These are phyloP conservation scores for Manihot esculenta DNA, from an alignment of 441 rosid species.

Conservation along the genomic window DNA sequence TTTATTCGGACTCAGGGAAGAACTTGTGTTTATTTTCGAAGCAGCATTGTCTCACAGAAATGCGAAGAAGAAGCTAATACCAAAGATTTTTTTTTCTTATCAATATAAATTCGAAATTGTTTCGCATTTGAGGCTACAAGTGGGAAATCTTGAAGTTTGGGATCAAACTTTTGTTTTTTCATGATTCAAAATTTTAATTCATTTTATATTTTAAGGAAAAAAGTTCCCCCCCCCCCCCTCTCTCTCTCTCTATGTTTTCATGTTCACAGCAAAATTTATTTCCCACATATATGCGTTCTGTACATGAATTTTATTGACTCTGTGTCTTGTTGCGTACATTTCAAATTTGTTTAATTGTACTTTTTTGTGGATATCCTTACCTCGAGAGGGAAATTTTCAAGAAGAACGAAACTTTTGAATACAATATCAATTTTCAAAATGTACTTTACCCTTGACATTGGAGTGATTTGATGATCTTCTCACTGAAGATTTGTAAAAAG, in stretches of 20 bases:
- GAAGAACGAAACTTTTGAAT: constrained; percentile 8
- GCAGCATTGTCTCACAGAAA: background rate
- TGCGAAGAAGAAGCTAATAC: background rate
- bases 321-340: background rate
- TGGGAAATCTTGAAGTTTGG: constrained; percentile 6
- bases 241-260: constrained; percentile 1
- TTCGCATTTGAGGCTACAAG: background rate
- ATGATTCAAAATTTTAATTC: background rate
- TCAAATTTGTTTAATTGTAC: background rate
- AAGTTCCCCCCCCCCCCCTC: background rate
- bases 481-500: background rate
- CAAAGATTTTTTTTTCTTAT: background rate
- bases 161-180: background rate
- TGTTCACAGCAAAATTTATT: background rate
- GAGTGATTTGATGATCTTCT: constrained; percentile 5
- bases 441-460: background rate
- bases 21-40: background rate
- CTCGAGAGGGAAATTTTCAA: background rate
- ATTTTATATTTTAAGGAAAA: background rate
- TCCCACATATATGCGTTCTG: background rate
- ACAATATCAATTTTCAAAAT: constrained; percentile 2
- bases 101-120: background rate
- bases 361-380: background rate
- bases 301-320: constrained; percentile 2
- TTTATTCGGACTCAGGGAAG: constrained; percentile 16